phyloP scores from a whole-genome alignment of 345 rosid genomes.

The Eucalyptus curtisii region DNA sequence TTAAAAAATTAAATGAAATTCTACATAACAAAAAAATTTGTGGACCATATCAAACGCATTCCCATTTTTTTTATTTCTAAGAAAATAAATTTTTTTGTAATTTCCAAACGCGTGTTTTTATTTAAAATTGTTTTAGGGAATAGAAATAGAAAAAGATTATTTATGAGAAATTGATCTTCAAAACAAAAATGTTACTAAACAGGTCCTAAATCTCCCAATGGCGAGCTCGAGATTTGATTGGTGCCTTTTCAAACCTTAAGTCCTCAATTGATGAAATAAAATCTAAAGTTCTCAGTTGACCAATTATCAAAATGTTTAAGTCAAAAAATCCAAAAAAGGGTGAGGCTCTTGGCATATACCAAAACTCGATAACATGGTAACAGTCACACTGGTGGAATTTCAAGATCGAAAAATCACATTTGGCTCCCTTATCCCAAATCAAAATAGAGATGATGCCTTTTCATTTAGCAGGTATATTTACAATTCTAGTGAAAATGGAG shows the following conservation, averaged over 20 bases:
- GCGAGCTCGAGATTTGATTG: not conserved
- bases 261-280: not conserved
- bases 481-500: not conserved
- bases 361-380: not conserved
- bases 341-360: not conserved
- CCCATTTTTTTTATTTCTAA: no score
- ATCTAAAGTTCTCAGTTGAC: not conserved
- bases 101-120: no score
- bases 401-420: not conserved
- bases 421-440: not conserved
- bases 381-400: not conserved
- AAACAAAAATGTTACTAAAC: no score
- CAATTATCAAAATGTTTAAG: not conserved
- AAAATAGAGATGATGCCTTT: not conserved
- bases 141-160: no score
- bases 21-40: no score
- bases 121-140: no score
- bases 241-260: not conserved
- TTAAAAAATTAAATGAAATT: no score
- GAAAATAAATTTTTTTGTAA: no score
- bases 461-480: not conserved
- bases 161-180: no score
- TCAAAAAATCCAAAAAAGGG: not conserved
- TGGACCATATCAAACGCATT: no score
- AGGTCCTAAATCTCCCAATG: not conserved